Conservation (phyloP, 2,329 filamentous ascomycete genomes). For the Phaeophleospora eucalypticola region DNA sequence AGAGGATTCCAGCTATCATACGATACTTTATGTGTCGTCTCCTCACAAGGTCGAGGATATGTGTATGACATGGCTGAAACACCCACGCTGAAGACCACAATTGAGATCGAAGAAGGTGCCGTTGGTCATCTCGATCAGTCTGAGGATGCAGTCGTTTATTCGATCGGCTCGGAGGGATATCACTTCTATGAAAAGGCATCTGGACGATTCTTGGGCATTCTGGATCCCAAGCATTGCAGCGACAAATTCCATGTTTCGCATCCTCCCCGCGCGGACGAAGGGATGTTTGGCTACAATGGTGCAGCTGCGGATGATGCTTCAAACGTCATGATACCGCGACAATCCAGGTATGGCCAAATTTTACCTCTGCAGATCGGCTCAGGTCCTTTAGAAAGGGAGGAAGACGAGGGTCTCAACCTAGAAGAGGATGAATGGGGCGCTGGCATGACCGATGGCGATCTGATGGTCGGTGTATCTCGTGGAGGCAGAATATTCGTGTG, state of each 20-base stretch:
- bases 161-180: conserved; percentile 42
- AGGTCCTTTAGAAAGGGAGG: conserved; percentile 7
- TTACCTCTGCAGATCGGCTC: conserved; percentile 20
- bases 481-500: conserved; percentile 44
- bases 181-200: conserved; percentile 41
- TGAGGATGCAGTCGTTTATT: conserved; percentile 41
- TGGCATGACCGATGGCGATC: conserved; percentile 40
- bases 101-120: conserved; percentile 40
- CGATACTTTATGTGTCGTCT: conserved; percentile 45
- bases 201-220: conserved; percentile 36
- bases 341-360: conserved; percentile 10
- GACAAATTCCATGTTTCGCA: conserved; percentile 37
- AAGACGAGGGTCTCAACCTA: conserved; percentile 15
- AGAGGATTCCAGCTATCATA: conserved; percentile 45
- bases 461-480: conserved; percentile 44
- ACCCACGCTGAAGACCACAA: conserved; percentile 33
- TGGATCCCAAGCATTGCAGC: conserved; percentile 35
- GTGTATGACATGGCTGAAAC: conserved; percentile 39
- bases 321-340: neutral
- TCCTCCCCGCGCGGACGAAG: conserved; percentile 12
- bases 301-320: neutral
- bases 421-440: conserved; percentile 47
- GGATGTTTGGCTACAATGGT: neutral
- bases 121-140: conserved; percentile 46
- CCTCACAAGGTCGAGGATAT: conserved; percentile 42